These are phyloP conservation scores for Huntiella moniliformis DNA, from an alignment of 2,329 filamentous ascomycete genomes.

Conservation along the genomic window DNA sequence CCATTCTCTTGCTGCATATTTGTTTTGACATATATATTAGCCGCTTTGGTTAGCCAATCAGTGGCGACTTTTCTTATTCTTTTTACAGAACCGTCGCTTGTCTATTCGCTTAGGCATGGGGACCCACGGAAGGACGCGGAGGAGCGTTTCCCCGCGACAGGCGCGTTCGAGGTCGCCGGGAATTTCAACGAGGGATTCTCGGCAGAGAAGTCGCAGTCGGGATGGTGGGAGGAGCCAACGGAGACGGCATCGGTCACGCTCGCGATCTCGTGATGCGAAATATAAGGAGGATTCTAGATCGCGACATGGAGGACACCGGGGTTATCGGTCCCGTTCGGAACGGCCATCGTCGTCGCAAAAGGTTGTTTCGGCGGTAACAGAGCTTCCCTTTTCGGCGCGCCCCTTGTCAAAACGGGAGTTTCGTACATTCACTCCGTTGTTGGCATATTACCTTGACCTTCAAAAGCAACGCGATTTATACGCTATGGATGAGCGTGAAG, in stretches of 20 bases:
- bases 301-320: neutral
- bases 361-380: neutral
- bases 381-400: conserved; percentile 47
- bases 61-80: too few species aligned
- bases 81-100: too few species aligned
- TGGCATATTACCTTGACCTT: conserved; percentile 70
- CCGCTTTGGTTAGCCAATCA: too few species aligned
- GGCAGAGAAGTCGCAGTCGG: neutral
- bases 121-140: too few species aligned
- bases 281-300: too few species aligned
- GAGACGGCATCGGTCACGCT: neutral
- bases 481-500: conserved; percentile 53
- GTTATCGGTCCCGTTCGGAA: neutral
- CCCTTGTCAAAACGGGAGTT: conserved; percentile 51
- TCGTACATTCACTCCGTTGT: conserved; percentile 46
- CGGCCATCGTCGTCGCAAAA: neutral
- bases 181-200: neutral
- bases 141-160: too few species aligned
- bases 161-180: too few species aligned
- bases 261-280: neutral
- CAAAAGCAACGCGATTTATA: conserved; percentile 61
- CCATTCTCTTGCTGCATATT: too few species aligned
- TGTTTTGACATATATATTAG: too few species aligned
- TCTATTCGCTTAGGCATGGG: too few species aligned
- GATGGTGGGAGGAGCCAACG: neutral